Evolutionary conservation across 1,139 yeast species (phyloP).

Genomic region (Candida labiduridarum): DNA sequence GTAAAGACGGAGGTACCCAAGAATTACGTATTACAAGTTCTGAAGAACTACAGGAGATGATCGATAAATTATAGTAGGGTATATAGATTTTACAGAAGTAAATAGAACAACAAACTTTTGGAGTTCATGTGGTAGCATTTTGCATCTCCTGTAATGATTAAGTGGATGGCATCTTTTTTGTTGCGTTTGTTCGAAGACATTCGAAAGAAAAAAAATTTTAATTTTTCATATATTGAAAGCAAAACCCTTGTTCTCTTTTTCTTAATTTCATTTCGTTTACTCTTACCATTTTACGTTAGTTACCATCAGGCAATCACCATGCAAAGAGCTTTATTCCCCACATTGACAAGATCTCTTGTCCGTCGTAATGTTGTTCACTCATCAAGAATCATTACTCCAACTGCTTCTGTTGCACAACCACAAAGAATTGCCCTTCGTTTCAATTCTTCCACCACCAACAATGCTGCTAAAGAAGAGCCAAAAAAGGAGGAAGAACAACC

Average conservation of each 20-base stretch:
- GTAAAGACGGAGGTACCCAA: neutral
- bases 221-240: neutral
- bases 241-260: neutral
- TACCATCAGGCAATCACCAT: conserved; percentile 16
- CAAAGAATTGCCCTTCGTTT: conserved; percentile 22
- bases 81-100: neutral
- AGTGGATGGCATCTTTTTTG: neutral
- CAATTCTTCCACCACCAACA: conserved; percentile 21
- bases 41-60: neutral
- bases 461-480: conserved; percentile 17
- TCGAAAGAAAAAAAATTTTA: conserved; percentile 3
- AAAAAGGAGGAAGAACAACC: conserved; percentile 10
- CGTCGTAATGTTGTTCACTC: conserved; percentile 21
- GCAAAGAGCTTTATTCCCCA: conserved; percentile 35
- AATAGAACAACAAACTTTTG: neutral
- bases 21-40: conserved; percentile 1
- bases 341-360: conserved; percentile 29
- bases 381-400: conserved; percentile 22
- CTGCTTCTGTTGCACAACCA: conserved; percentile 15
- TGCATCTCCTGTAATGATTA: neutral
- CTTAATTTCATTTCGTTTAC: neutral
- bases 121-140: neutral
- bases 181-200: neutral
- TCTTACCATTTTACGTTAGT: neutral
- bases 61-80: neutral